Conservation (phyloP, 2,329 filamentous ascomycete species). For the Penicillium fuscoglaucum region DNA sequence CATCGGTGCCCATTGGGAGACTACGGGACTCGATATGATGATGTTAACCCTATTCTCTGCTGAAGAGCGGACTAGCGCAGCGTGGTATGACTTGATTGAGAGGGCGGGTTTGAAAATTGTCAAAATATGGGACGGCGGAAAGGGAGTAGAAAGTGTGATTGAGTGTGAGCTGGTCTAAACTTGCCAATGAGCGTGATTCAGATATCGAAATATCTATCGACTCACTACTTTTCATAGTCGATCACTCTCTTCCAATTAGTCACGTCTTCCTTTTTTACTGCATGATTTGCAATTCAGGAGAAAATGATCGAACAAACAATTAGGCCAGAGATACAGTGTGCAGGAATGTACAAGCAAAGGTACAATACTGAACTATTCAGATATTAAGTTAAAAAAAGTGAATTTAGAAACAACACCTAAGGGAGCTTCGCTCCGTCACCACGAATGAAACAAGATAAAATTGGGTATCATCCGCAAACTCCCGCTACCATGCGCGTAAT, state of each 20-base stretch:
- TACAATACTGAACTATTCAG: neutral
- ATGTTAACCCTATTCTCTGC: slow-evolving; percentile 2
- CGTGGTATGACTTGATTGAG: slow-evolving; percentile 1
- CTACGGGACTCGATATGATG: slow-evolving; percentile 4
- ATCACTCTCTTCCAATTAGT: neutral
- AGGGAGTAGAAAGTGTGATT: slow-evolving; percentile 1
- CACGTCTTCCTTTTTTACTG: neutral
- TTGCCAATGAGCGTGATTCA: neutral
- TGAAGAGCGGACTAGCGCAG: neutral
- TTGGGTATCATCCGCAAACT: slow-evolving; percentile 12
- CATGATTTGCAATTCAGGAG: too few relatives aligned
- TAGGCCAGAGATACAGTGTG: neutral
- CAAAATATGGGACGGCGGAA: neutral
- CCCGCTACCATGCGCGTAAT: slow-evolving; percentile 1
- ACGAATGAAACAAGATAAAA: neutral
- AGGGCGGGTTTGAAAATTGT: neutral
- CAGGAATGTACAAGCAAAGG: neutral
- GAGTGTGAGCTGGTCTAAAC: neutral
- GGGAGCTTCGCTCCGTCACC: neutral
- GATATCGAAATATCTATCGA: neutral
- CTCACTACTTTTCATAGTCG: neutral
- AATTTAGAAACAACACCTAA: neutral
- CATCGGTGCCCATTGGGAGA: slow-evolving; percentile 2
- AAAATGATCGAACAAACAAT: too few relatives aligned
- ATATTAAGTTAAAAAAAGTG: neutral